Conservation (phyloP, 2,329 filamentous ascomycete genomes). For the Aspergillus brasiliensis region DNA sequence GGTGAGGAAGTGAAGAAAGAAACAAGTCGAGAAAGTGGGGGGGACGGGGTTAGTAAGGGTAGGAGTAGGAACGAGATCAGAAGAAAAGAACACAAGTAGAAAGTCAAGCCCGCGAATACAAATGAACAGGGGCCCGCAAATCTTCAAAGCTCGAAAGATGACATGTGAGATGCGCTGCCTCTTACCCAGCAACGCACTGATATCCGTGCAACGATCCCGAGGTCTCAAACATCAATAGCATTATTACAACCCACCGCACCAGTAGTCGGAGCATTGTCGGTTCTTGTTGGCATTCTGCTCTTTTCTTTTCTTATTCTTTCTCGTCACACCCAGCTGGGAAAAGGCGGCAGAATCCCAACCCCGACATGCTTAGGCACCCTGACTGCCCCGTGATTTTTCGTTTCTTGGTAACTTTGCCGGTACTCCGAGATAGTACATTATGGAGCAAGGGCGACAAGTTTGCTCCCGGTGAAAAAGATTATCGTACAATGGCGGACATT, state of each 20-base stretch:
- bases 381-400: conserved; percentile 13
- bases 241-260: conserved; percentile 23
- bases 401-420: conserved; percentile 16
- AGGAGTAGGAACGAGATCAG: conserved; percentile 2
- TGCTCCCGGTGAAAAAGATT: conserved; percentile 42
- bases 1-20: not conserved
- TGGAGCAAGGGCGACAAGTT: conserved; percentile 26
- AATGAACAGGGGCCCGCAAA: conserved; percentile 5
- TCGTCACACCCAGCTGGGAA: conserved; percentile 11
- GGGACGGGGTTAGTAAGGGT: not conserved
- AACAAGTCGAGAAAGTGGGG: not conserved
- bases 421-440: conserved; percentile 30
- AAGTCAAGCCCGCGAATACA: conserved; percentile 1
- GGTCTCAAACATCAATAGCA: conserved; percentile 15
- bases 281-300: conserved; percentile 16
- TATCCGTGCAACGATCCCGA: conserved; percentile 23
- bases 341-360: not conserved
- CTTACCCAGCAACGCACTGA: conserved; percentile 11
- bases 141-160: conserved; percentile 3
- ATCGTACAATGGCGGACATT: conserved; percentile 47
- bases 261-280: conserved; percentile 19
- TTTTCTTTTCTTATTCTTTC: conserved; percentile 8
- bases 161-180: conserved; percentile 6
- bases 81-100: conserved; percentile 7
- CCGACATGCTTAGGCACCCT: conserved; percentile 4